Conservation (phyloP, 192 early-diverging fungal species). For the Allomyces arbusculus region DNA sequence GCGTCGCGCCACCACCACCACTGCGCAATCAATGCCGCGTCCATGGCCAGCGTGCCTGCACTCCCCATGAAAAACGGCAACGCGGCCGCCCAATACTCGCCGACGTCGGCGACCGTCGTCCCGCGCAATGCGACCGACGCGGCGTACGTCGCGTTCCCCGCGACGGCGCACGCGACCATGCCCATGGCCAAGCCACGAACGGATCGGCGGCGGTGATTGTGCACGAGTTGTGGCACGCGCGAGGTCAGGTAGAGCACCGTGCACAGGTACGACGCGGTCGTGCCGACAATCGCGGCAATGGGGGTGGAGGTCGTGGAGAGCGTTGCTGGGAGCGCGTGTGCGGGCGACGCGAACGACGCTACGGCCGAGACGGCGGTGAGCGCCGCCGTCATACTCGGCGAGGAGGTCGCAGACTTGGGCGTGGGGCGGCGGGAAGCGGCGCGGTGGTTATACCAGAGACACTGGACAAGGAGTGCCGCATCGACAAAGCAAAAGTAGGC, state of each 20-base stretch:
- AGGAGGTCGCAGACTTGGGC: too few species aligned
- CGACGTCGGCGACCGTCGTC: neutral
- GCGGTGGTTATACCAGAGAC: neutral
- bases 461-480: neutral
- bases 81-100: neutral
- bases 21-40: neutral
- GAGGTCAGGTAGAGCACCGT: neutral
- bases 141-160: neutral
- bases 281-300: too few species aligned
- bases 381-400: too few species aligned
- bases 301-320: too few species aligned
- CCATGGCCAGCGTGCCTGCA: neutral
- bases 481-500: neutral
- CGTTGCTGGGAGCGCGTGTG: too few species aligned
- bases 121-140: neutral
- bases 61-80: neutral
- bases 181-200: neutral
- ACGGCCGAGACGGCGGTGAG: too few species aligned
- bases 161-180: neutral
- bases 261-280: neutral
- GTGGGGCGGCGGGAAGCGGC: too few species aligned
- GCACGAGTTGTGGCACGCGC: neutral
- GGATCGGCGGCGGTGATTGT: neutral
- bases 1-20: neutral
- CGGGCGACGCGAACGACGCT: too few species aligned